A percentile compares a stretch with the other conserved stretches of the same genome.
Evolutionary conservation across 192 early-diverging fungal genomes (phyloP).

Genomic region (Rhizophagus clarus): DNA sequence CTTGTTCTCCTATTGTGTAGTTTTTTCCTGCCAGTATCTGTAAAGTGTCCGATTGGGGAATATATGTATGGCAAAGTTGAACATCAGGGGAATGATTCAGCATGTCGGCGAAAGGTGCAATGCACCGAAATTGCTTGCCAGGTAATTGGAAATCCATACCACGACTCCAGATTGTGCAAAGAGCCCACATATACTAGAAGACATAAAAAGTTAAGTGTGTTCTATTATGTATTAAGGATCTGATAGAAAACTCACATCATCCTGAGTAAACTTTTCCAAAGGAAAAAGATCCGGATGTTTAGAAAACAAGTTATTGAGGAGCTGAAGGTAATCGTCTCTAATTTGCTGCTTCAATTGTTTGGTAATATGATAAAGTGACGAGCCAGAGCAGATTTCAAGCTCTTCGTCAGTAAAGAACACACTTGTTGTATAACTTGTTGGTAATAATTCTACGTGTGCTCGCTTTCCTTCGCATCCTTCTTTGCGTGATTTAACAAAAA

Average conservation of each 20-base stretch:
- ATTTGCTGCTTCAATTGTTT: conserved; percentile 29
- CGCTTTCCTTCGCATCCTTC: background rate
- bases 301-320: conserved; percentile 9
- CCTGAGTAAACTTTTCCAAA: conserved; percentile 33
- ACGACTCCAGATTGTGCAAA: conserved; percentile 43
- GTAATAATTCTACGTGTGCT: conserved; percentile 34
- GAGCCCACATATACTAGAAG: conserved; percentile 42
- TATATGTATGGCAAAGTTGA: conserved; percentile 35
- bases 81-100: conserved; percentile 41
- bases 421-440: conserved; percentile 34
- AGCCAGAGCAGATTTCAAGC: conserved; percentile 35
- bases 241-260: conserved; percentile 29
- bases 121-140: conserved; percentile 32
- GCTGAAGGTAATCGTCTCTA: conserved; percentile 5
- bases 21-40: conserved; percentile 45
- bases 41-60: conserved; percentile 25
- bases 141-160: conserved; percentile 41
- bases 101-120: conserved; percentile 47
- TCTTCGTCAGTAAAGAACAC: conserved; percentile 36
- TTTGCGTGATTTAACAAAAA: conserved; percentile 33
- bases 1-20: conserved; percentile 37
- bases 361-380: conserved; percentile 25
- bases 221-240: background rate
- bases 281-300: conserved; percentile 37
- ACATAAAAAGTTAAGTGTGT: background rate